A percentile compares a stretch with the other conserved stretches of the same genome.
phyloP scores from a whole-genome alignment of 148 eudicot genomes.

The Vaccinium corymbosum region DNA sequence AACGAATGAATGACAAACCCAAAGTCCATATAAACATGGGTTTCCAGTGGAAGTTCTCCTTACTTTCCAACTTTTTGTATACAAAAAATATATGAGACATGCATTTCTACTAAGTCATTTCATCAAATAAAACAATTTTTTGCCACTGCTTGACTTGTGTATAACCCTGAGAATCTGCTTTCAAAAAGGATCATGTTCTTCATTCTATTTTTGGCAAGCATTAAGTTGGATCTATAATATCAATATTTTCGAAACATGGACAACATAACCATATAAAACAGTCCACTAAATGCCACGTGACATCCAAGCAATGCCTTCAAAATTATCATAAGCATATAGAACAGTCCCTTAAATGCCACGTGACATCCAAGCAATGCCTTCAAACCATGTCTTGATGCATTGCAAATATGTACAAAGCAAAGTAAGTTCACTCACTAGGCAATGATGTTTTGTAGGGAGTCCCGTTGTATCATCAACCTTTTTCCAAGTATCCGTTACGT shows the following conservation, averaged over 20 bases:
- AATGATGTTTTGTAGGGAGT: constrained; percentile 32
- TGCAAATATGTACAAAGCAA: neutral
- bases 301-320: neutral
- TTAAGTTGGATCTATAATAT: neutral
- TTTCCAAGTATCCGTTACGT: constrained; percentile 68
- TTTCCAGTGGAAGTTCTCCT: neutral
- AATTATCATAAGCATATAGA: neutral
- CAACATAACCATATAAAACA: neutral
- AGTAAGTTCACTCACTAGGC: constrained; percentile 40
- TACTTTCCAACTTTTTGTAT: neutral
- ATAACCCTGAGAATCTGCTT: neutral
- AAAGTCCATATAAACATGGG: neutral
- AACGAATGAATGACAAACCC: neutral
- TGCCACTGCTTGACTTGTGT: neutral
- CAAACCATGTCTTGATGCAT: neutral
- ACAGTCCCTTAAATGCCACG: neutral
- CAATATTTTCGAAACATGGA: neutral
- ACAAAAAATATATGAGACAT: neutral
- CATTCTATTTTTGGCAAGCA: neutral
- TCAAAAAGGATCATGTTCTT: neutral
- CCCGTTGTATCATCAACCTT: constrained; percentile 27
- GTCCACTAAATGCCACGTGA: neutral
- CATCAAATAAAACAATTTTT: neutral
- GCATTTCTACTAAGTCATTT: neutral
- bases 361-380: neutral